A percentile compares a stretch with the other conserved stretches of the same genome.
Evolutionary conservation across 2,329 filamentous ascomycete genomes (phyloP).

Genomic region (Aspergillus novofumigatus): DNA sequence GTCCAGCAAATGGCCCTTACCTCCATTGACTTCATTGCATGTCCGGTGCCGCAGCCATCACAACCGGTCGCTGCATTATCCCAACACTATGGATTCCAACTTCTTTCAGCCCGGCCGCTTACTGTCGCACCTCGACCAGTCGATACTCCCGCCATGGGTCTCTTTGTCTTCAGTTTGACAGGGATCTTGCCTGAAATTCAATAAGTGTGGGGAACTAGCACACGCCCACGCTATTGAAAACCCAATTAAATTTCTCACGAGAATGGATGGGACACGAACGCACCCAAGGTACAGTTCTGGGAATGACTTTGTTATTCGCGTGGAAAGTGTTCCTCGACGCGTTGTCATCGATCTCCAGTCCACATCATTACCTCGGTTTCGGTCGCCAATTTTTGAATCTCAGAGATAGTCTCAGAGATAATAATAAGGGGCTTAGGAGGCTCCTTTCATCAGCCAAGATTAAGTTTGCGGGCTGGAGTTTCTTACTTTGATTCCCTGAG

Average conservation of each 20-base stretch:
- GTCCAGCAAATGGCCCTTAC: conserved; percentile 23
- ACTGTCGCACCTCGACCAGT: conserved; percentile 5
- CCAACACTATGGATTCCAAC: background rate
- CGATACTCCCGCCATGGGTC: background rate
- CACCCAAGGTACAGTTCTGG: background rate
- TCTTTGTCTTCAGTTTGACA: background rate
- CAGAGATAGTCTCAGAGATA: background rate
- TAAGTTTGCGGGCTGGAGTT: background rate
- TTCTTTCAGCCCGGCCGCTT: background rate
- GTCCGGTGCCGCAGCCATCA: conserved; percentile 6
- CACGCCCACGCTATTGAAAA: background rate
- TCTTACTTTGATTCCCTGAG: background rate
- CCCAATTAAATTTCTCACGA: background rate
- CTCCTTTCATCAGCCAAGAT: background rate
- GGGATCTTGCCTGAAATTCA: background rate
- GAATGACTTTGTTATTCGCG: background rate
- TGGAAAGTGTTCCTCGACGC: background rate
- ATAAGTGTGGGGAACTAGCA: background rate
- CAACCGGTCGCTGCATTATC: background rate
- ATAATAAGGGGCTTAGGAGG: background rate
- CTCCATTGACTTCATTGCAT: conserved; percentile 21
- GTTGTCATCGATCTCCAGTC: background rate
- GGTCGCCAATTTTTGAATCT: background rate
- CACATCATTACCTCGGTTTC: background rate
- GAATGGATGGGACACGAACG: background rate